Evolutionary conservation across 768 basidiomycete genomes (phyloP), one percentile per base, ranked within the genome.

Genomic region (Lentinus brumalis): DNA sequence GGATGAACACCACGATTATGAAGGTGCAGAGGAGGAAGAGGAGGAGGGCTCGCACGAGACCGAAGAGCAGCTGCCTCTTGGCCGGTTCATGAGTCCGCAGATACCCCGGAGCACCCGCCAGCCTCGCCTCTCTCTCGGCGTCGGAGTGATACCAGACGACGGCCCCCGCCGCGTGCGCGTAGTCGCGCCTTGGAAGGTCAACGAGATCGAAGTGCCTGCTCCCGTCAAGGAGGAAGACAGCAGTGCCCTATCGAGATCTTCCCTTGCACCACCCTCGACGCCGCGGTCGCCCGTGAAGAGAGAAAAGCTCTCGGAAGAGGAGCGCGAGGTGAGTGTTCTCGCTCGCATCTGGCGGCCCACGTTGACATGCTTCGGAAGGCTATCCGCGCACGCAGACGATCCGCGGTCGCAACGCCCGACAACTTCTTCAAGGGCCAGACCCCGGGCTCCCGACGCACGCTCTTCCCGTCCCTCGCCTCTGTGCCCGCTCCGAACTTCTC

Each of bases 81-180:
- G 75, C 15, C 47, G 60, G 11, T 88, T 87, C 73, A 83, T 85
- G 83, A 87, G 85, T 1, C 87, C 87, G 0, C 86, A 86, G 26
- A 51, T 62, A 5, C 53, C 49, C 12, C 40, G 60, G 5, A 35
- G 55, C 5, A 29, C 53, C 15, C 56, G 50, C 7, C 63, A 55
- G 31, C 59, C 59, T 3, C 71, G 71, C 21, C 61, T 78, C 59
- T 85, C 85, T 0, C 70, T 83, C 26, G 83, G 80, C 6, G 57
- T 30, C 11, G 78, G 77, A 0, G 61, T 56, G 47, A 61, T 61
- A 3, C 56, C 65, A n/a, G 55, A 59, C 35, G n/a, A 75, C 1
- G 81, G 80, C 40, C 76, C 84, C 1, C 77, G 78, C 39, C 75
- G 84, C 12, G 76, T 85, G 8, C 69, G 81, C 10, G 67, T 83